phyloP scores from a whole-genome alignment of 495 filamentous ascomycete genomes.

The Hypoxylon fragiforme region DNA sequence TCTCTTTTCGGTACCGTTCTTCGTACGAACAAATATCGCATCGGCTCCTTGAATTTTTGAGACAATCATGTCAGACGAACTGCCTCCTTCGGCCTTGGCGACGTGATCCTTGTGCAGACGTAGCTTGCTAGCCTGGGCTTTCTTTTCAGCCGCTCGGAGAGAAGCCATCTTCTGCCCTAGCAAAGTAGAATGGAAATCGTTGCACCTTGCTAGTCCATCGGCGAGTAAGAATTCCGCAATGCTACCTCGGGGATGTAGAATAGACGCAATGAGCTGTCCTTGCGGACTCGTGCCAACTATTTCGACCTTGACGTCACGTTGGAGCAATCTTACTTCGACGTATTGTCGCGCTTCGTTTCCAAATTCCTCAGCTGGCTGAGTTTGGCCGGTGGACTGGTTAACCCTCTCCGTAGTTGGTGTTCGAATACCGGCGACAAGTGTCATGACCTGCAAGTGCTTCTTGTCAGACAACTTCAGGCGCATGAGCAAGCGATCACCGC shows the following conservation, averaged over 20 bases:
- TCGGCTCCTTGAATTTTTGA: constrained; percentile 86
- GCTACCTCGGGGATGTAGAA: constrained; percentile 87
- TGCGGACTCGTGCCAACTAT: constrained; percentile 86
- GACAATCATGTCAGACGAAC: constrained; percentile 75
- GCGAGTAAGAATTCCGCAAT: constrained; percentile 87
- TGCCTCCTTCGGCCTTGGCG: constrained; percentile 58
- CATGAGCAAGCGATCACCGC: constrained; percentile 85
- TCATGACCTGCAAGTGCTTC: constrained; percentile 78
- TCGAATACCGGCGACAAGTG: constrained; percentile 87
- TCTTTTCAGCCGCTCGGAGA: constrained; percentile 84
- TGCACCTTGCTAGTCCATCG: constrained; percentile 86
- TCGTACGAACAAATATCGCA: constrained; percentile 81
- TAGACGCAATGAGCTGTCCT: constrained; percentile 74
- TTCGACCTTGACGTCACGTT: constrained; percentile 79
- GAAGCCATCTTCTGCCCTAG: constrained; percentile 83
- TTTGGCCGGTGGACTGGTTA: constrained; percentile 71
- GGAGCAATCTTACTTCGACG: constrained; percentile 80
- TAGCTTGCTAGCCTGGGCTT: constrained; percentile 71
- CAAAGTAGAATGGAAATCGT: constrained; percentile 89
- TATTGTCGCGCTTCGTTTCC: constrained; percentile 85
- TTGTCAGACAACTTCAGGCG: constrained; percentile 74
- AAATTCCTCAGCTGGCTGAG: constrained; percentile 81
- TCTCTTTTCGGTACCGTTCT: constrained; percentile 81
- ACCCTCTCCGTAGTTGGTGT: constrained; percentile 83
- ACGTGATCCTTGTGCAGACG: constrained; percentile 80